Conservation (phyloP, 1,284 basidiomycete species). For the Tremellales sp. region DNA sequence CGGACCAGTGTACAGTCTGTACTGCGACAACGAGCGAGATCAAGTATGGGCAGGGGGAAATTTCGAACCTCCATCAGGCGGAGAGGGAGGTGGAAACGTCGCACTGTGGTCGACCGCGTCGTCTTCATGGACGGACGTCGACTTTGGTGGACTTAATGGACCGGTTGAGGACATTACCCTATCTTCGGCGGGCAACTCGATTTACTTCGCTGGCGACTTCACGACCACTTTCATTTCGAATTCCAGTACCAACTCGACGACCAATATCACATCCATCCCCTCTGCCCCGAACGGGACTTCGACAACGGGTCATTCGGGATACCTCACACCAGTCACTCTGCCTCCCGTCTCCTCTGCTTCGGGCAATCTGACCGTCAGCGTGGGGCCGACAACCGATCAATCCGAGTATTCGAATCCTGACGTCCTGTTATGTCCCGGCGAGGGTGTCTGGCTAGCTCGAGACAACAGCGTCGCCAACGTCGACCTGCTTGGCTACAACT, state of each 20-base stretch:
- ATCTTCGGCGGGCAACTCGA: conserved; percentile 64
- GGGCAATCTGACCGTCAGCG: conserved; percentile 55
- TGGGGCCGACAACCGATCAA: conserved; percentile 64
- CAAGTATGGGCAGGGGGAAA: conserved; percentile 81
- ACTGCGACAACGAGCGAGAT: conserved; percentile 67
- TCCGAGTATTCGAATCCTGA: conserved; percentile 65
- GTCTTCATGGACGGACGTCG: conserved; percentile 60
- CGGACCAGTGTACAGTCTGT: conserved; percentile 69
- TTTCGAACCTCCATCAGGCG: conserved; percentile 54
- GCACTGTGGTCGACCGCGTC: conserved; percentile 70
- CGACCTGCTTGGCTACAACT: conserved; percentile 68
- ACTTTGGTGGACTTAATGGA: conserved; percentile 78
- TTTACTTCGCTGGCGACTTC: conserved; percentile 88
- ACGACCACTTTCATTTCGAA: conserved; percentile 65
- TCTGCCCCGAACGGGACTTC: conserved; percentile 52
- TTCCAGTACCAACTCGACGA: conserved; percentile 55
- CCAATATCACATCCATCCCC: conserved; percentile 51
- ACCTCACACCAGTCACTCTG: conserved; percentile 80
- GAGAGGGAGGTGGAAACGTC: conserved; percentile 56
- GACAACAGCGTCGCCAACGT: conserved; percentile 67
- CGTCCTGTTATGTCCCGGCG: conserved; percentile 74
- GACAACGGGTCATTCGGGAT: conserved; percentile 81
- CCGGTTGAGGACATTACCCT: conserved; percentile 72
- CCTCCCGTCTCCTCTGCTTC: conserved; percentile 51
- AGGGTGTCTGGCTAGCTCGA: conserved; percentile 73